Evolutionary conservation across 495 filamentous ascomycete species (phyloP).

Genomic region (Podospora australis): DNA sequence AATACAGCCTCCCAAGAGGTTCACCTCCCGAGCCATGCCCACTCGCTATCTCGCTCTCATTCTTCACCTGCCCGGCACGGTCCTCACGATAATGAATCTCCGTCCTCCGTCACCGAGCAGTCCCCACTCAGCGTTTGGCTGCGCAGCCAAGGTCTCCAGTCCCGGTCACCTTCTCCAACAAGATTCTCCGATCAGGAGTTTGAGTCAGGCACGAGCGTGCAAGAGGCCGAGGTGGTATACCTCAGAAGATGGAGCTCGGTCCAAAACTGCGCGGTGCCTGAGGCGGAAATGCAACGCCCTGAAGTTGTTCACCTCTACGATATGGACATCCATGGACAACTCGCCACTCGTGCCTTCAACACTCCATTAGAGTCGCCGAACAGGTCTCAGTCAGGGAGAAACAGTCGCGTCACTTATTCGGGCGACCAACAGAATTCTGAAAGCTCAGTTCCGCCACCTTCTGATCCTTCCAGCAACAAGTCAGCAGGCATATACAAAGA

Average conservation of each 20-base stretch:
- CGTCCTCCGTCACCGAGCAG: slow-evolving; percentile 16
- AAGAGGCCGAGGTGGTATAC: slow-evolving; percentile 25
- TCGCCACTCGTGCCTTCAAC: slow-evolving; percentile 15
- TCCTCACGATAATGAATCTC: slow-evolving; percentile 10
- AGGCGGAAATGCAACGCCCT: slow-evolving; percentile 18
- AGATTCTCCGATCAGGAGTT: slow-evolving; percentile 9
- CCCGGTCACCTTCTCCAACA: slow-evolving; percentile 18
- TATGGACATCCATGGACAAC: slow-evolving; percentile 23
- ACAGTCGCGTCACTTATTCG: neutral
- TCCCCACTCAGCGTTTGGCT: slow-evolving; percentile 38
- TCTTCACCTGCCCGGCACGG: slow-evolving; percentile 14
- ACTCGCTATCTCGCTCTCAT: slow-evolving; percentile 11
- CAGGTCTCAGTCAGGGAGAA: slow-evolving; percentile 8
- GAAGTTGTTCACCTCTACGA: slow-evolving; percentile 23
- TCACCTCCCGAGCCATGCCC: slow-evolving; percentile 6
- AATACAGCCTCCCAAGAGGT: neutral
- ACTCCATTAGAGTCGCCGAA: slow-evolving; percentile 12
- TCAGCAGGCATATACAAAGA: neutral
- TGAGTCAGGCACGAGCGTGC: slow-evolving; percentile 14
- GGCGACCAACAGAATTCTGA: neutral
- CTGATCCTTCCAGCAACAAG: neutral
- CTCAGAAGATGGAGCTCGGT: slow-evolving; percentile 17
- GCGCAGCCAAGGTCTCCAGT: slow-evolving; percentile 33
- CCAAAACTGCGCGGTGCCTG: slow-evolving; percentile 7
- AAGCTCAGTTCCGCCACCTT: neutral